Evolutionary conservation across 2,329 filamentous ascomycete genomes (phyloP).

Genomic region (Penicillium nordicum): DNA sequence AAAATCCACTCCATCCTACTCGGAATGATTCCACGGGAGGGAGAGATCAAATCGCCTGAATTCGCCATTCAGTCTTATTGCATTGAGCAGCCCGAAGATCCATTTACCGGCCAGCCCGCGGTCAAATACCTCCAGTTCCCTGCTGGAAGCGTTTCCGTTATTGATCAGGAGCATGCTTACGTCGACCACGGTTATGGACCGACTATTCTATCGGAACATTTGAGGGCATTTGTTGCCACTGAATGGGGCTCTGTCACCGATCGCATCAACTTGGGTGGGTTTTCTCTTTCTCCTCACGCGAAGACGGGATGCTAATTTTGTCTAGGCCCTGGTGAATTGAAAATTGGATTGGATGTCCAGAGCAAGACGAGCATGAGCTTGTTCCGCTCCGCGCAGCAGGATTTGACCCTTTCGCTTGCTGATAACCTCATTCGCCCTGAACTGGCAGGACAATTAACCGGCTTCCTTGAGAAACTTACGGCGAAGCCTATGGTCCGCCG

Average conservation of each 20-base stretch:
- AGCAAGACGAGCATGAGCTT: slow-evolving; percentile 62
- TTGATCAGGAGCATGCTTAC: slow-evolving; percentile 64
- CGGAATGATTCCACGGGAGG: slow-evolving; percentile 64
- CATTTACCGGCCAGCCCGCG: slow-evolving; percentile 25
- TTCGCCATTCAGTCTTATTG: slow-evolving; percentile 63
- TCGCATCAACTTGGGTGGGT: slow-evolving; percentile 68
- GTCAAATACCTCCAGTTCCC: slow-evolving; percentile 38
- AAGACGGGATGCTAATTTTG: slow-evolving; percentile 12
- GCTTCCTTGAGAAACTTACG: slow-evolving; percentile 59
- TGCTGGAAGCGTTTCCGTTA: slow-evolving; percentile 49
- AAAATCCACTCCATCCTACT: slow-evolving; percentile 70
- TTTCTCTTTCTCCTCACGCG: background rate
- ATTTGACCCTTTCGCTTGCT: slow-evolving; percentile 72
- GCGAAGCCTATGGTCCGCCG: slow-evolving; percentile 65
- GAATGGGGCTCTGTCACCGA: slow-evolving; percentile 76
- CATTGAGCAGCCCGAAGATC: slow-evolving; percentile 52
- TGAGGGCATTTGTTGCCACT: slow-evolving; percentile 73
- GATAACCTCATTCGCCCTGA: slow-evolving; percentile 64
- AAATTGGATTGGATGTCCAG: slow-evolving; percentile 62
- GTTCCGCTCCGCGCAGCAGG: slow-evolving; percentile 69
- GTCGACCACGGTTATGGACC: slow-evolving; percentile 57
- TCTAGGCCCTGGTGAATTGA: slow-evolving; percentile 65
- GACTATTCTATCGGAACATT: slow-evolving; percentile 70
- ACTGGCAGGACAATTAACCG: slow-evolving; percentile 59
- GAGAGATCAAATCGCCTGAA: slow-evolving; percentile 69